phyloP scores from a whole-genome alignment of 192 early-diverging fungal species.

The Gonapodya prolifera region DNA sequence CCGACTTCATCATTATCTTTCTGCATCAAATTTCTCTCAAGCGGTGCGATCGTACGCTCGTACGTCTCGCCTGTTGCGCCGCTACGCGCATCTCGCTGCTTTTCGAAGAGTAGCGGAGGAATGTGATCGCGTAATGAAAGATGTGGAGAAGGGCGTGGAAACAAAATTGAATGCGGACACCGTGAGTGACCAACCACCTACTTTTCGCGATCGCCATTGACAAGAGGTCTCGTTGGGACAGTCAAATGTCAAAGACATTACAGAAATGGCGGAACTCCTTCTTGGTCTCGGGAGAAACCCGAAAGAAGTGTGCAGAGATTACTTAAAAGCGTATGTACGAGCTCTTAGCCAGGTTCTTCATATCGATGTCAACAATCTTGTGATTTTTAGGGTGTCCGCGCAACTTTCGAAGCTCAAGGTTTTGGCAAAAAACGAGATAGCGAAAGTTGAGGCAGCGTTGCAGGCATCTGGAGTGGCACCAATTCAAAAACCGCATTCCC shows the following conservation, averaged over 20 bases:
- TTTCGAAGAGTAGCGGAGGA: slow-evolving; percentile 72
- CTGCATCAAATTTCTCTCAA: slow-evolving; percentile 44
- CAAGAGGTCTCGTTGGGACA: no score
- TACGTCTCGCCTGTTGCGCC: slow-evolving; percentile 55
- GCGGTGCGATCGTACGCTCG: slow-evolving; percentile 66
- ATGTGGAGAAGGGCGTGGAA: slow-evolving; percentile 49
- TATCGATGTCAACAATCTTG: no score
- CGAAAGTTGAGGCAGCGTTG: not conserved
- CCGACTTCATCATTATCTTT: slow-evolving; percentile 47
- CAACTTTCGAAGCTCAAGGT: not conserved
- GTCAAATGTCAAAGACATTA: not conserved
- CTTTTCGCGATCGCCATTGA: no score
- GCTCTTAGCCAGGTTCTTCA: no score
- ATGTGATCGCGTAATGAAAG: slow-evolving; percentile 63
- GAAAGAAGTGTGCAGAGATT: not conserved
- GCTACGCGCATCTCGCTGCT: slow-evolving; percentile 61
- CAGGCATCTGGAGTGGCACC: not conserved
- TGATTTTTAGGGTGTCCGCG: not conserved
- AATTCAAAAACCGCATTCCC: not conserved
- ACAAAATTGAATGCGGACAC: not conserved
- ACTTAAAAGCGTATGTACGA: not conserved
- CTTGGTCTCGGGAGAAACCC: not conserved
- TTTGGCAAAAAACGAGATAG: not conserved
- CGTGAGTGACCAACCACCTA: not conserved
- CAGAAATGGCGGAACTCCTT: not conserved